Evolutionary conservation across 371 early-diverging fungal species (phyloP).

Genomic region (Mucor saturninus): DNA sequence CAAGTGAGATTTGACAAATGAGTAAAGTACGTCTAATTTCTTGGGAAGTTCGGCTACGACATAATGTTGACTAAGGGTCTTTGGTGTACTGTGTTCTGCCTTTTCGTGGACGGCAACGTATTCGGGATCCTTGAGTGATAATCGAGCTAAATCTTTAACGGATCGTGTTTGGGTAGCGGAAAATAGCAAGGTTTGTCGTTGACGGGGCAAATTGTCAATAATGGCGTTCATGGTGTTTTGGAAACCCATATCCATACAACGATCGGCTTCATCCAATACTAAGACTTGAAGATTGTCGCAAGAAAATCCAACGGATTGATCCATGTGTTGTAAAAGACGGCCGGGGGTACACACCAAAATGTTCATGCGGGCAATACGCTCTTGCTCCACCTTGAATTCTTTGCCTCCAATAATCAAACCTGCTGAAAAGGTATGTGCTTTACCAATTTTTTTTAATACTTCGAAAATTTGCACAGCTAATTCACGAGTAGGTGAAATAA

Average conservation of each 20-base stretch:
- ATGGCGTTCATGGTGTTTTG: slow-evolving; percentile 94
- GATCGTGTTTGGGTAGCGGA: slow-evolving; percentile 97
- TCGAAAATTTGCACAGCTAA: slow-evolving; percentile 97
- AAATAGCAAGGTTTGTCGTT: slow-evolving; percentile 93
- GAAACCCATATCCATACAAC: slow-evolving; percentile 95
- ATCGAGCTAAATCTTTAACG: slow-evolving; percentile 90
- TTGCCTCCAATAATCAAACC: slow-evolving; percentile 98
- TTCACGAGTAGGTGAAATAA: slow-evolving; percentile 99
- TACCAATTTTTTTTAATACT: slow-evolving; percentile 89
- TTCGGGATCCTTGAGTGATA: slow-evolving; percentile 90
- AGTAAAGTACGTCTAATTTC: slow-evolving; percentile 92
- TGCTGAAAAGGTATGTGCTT: slow-evolving; percentile 87
- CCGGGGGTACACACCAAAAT: slow-evolving; percentile 98
- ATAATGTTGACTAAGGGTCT: slow-evolving; percentile 83
- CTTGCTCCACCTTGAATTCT: slow-evolving; percentile 89
- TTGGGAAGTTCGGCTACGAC: slow-evolving; percentile 79
- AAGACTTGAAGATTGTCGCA: slow-evolving; percentile 85
- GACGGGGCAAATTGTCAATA: slow-evolving; percentile 84
- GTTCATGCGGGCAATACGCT: slow-evolving; percentile 87
- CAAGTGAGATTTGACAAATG: slow-evolving; percentile 91
- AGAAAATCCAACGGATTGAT: slow-evolving; percentile 90
- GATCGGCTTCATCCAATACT: slow-evolving; percentile 99
- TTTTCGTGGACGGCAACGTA: slow-evolving; percentile 94
- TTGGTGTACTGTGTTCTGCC: slow-evolving; percentile 82
- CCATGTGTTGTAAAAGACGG: slow-evolving; percentile 97